A percentile compares a stretch with the other conserved stretches of the same genome.
These are phyloP conservation scores for Alternaria novae-zelandiae DNA, from an alignment of 2,329 filamentous ascomycete genomes.

Conservation along the genomic window DNA sequence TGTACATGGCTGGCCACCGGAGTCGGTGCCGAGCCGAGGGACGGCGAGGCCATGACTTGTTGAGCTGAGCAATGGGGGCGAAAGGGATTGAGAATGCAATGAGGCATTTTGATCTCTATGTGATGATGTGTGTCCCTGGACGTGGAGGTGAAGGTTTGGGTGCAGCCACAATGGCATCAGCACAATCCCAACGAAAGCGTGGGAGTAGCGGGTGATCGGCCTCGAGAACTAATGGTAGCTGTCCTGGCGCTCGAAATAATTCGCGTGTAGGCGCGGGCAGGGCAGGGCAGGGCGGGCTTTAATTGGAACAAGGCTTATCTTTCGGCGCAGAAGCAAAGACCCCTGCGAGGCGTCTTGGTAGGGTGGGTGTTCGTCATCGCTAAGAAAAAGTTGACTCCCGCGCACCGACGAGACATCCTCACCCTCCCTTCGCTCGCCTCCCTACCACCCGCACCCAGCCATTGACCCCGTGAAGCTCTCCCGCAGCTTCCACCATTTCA, in stretches of 20 bases:
- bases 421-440: constrained; percentile 17
- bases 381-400: constrained; percentile 37
- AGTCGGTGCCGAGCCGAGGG: constrained; percentile 8
- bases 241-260: constrained; percentile 6
- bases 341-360: constrained; percentile 12
- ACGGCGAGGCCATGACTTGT: background rate
- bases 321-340: constrained; percentile 12
- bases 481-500: constrained; percentile 19
- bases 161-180: background rate
- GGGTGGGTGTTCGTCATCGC: constrained; percentile 28
- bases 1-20: constrained; percentile 3
- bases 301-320: constrained; percentile 25
- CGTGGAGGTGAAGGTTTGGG: background rate
- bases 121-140: background rate
- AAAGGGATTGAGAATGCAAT: background rate
- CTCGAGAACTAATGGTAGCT: background rate
- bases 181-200: background rate
- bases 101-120: background rate
- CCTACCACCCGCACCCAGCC: constrained; percentile 9
- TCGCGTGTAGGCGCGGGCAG: constrained; percentile 9
- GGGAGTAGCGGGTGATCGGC: constrained; percentile 8
- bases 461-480: constrained; percentile 16
- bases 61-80: background rate
- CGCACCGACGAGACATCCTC: constrained; percentile 11
- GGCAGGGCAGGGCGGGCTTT: constrained; percentile 17